These are phyloP conservation scores for Nepenthes mirabilis DNA, from an alignment of 148 eudicot genomes.

Conservation along the genomic window DNA sequence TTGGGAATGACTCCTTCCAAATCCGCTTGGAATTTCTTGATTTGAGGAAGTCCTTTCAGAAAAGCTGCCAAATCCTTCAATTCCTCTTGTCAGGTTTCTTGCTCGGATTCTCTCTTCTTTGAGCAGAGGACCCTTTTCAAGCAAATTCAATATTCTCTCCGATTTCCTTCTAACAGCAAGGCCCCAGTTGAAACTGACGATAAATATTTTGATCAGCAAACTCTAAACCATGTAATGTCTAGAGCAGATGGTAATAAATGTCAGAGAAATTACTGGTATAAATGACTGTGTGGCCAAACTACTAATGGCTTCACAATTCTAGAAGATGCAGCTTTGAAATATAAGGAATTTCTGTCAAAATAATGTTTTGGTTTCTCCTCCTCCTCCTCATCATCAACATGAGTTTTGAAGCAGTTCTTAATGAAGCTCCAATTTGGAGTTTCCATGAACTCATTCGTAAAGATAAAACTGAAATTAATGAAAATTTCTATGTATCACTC, in stretches of 20 bases:
- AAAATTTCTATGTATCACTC: too few relatives aligned
- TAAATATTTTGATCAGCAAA: not conserved
- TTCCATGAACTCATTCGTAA: too few relatives aligned
- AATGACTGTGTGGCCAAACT: not conserved
- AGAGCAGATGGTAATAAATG: not conserved
- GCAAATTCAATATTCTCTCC: constrained; percentile 51
- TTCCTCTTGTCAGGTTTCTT: constrained; percentile 61
- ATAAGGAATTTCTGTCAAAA: too few relatives aligned
- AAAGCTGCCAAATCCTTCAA: constrained; percentile 93
- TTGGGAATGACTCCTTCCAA: constrained; percentile 51
- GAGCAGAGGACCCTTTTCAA: constrained; percentile 44
- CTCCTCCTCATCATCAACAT: too few relatives aligned
- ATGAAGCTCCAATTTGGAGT: too few relatives aligned
- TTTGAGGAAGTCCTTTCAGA: constrained; percentile 20
- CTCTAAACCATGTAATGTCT: not conserved
- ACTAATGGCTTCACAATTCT: too few relatives aligned
- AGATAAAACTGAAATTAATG: too few relatives aligned
- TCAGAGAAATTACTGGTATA: not conserved
- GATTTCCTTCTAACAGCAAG: constrained; percentile 62
- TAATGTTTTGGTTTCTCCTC: too few relatives aligned
- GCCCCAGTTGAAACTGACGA: constrained; percentile 84
- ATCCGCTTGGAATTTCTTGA: constrained; percentile 23
- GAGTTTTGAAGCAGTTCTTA: too few relatives aligned
- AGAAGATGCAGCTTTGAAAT: too few relatives aligned
- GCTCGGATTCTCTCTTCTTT: constrained; percentile 77